phyloP scores from a whole-genome alignment of 108 stramenopile species.

The Heterococcus sp. region DNA sequence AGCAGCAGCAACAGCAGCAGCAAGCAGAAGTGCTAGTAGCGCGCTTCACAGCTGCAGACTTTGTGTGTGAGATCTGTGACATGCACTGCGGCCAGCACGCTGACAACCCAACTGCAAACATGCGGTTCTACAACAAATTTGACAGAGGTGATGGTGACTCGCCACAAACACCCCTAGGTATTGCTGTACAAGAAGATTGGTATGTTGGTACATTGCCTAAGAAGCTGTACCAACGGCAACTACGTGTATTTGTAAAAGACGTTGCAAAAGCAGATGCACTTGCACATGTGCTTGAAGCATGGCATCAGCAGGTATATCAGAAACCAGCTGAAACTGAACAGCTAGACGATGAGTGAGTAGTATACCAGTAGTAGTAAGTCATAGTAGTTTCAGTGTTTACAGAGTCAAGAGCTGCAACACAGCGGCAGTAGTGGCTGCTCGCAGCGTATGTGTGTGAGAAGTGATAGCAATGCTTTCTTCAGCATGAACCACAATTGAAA shows the following conservation, averaged over 20 bases:
- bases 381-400: no score
- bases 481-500: no score
- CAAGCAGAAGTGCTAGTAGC: background rate
- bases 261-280: background rate
- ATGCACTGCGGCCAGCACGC: slow-evolving; percentile 28
- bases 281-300: no score
- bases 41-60: slow-evolving; percentile 13
- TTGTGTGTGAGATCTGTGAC: slow-evolving; percentile 32
- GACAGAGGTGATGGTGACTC: background rate
- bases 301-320: no score
- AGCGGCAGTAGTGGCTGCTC: no score
- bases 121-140: background rate
- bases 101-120: background rate
- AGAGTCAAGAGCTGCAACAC: no score
- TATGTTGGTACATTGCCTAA: background rate
- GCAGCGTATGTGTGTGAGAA: no score
- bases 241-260: background rate
- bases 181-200: background rate
- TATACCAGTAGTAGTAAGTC: no score
- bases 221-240: background rate
- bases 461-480: no score
- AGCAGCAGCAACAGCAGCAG: background rate
- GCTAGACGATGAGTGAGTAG: no score
- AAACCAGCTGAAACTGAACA: no score
- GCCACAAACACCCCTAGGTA: background rate